Evolutionary conservation across 306 rosid genomes (phyloP).

Genomic region (Cucurbita ficifolia): DNA sequence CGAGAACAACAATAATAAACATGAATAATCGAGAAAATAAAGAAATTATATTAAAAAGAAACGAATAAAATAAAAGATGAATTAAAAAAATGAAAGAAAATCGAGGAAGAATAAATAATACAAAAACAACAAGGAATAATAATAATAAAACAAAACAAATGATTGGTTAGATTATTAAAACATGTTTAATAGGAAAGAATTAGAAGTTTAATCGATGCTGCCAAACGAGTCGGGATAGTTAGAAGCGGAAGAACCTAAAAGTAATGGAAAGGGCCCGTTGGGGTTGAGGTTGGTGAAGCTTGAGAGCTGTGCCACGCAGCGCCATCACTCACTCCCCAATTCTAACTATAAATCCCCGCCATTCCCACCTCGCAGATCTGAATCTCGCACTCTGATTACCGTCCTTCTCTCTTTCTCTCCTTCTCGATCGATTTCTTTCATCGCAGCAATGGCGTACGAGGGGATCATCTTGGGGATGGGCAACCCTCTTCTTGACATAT

Average conservation of each 20-base stretch:
- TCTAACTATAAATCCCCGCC: background rate
- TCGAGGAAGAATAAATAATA: too few relatives aligned
- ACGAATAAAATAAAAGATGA: too few relatives aligned
- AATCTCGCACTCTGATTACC: background rate
- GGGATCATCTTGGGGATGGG: slow-evolving; percentile 82
- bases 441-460: slow-evolving; percentile 43
- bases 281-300: background rate
- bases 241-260: background rate
- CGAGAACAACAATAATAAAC: too few relatives aligned
- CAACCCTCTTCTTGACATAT: slow-evolving; percentile 82
- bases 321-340: background rate
- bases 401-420: slow-evolving; percentile 1
- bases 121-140: too few relatives aligned
- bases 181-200: too few relatives aligned
- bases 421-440: background rate
- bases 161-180: too few relatives aligned
- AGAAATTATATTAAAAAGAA: too few relatives aligned
- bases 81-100: too few relatives aligned
- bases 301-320: background rate
- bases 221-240: too few relatives aligned
- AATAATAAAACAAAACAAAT: too few relatives aligned
- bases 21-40: too few relatives aligned
- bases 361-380: background rate
- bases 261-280: background rate
- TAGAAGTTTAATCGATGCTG: too few relatives aligned